Evolutionary conservation across 108 stramenopile genomes (phyloP), one percentile per base, ranked within the genome.

Genomic region (Cyclotella cryptica): DNA sequence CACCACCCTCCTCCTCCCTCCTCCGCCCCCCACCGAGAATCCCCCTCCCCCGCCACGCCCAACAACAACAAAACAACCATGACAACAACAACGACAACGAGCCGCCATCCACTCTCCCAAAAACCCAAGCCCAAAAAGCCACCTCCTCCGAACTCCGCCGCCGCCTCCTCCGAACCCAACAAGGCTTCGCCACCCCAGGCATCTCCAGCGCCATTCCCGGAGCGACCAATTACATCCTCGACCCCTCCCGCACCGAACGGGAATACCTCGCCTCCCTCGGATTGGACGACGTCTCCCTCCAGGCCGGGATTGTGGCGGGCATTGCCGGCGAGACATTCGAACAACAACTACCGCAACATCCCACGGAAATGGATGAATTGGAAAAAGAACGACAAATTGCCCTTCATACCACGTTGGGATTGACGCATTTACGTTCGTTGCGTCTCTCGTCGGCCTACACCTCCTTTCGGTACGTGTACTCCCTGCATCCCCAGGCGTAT

Each of bases 401-500:
- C 44, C 39, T 74, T 39, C 76, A 69, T 46, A 91, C 91, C 0
- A 85, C 86, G 47, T n/a, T 77, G 41, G 93, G 93, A 10, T 82
- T 91, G 86, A 57, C 79, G 46, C 69, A 73, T 44, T 57, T 94
- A 5, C 88, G 90, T 21, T 78, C 85, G 80, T 69, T 94, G 4
- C 74, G 68, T 40, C 29, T 94, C n/a, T 75, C 86, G 24, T 80
- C 87, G 47, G 91, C 93, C 1, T 59, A 64, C 35, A 49, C 71
- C 12, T 80, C 79, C 7, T 94, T 94, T 66, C 69, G 85, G 52
- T 71, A 75, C 46, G 90, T 94, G 19, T 91, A 91, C 71, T 47
- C 77, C 51, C 53, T 94, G 26, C 77, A 81, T 68, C 93, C 93
- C 15, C 84, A 94, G 59, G 89, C 85, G 12, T 94, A 94, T 61